A percentile compares a stretch with the other conserved stretches of the same genome.
Conservation (phyloP, 179 eudicot genomes). For the Spergularia azorica region DNA sequence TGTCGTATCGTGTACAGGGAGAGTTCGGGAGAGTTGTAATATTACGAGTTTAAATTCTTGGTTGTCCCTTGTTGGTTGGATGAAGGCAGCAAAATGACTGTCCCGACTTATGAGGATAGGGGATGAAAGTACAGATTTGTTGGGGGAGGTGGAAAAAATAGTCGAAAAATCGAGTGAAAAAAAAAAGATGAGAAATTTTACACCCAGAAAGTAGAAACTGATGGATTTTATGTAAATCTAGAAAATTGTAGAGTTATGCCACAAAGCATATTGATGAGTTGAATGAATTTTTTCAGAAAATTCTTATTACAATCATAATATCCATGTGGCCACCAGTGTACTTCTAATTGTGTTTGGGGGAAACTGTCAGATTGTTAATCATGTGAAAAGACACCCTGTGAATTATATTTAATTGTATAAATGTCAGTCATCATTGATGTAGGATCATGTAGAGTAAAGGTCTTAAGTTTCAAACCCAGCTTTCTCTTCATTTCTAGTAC, state of each 20-base stretch:
- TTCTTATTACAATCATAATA: conserved; percentile 17
- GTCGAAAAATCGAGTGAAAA: conserved; percentile 8
- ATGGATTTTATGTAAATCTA: conserved; percentile 23
- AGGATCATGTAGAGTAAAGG: background rate
- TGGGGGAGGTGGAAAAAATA: conserved; percentile 9
- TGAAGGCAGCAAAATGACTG: background rate
- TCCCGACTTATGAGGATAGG: conserved; percentile 18
- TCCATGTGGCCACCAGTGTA: conserved; percentile 28
- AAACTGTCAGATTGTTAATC: conserved; percentile 25
- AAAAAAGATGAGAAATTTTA: background rate
- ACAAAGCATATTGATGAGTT: conserved; percentile 26
- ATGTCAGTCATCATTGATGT: conserved; percentile 30
- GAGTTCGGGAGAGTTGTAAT: conserved; percentile 55
- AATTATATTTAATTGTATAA: conserved; percentile 26
- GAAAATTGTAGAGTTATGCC: conserved; percentile 39
- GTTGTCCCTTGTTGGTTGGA: conserved; percentile 39
- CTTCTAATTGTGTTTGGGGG: conserved; percentile 6
- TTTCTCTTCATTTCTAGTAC: conserved; percentile 3
- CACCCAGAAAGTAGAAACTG: conserved; percentile 25
- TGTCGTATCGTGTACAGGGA: conserved; percentile 58
- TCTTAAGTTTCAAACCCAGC: conserved; percentile 5
- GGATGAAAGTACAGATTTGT: conserved; percentile 36
- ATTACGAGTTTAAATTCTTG: conserved; percentile 45
- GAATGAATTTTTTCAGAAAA: conserved; percentile 37
- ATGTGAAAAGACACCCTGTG: conserved; percentile 36